phyloP scores from a whole-genome alignment of 495 filamentous ascomycete genomes.

The Elaphomyces granulatus region DNA sequence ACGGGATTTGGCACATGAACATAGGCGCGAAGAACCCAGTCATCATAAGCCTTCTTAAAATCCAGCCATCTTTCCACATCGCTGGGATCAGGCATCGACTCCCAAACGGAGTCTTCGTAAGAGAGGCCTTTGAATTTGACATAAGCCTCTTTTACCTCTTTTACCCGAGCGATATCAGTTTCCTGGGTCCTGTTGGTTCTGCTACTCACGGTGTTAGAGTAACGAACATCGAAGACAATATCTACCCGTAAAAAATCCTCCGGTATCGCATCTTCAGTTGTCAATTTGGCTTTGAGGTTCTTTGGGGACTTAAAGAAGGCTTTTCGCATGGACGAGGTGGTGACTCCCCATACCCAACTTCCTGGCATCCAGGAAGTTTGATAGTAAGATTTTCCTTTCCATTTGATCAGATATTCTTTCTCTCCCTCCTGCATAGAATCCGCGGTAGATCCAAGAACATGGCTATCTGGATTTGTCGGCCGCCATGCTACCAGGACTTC shows the following conservation, averaged over 20 bases:
- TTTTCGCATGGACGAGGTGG: constrained; percentile 44
- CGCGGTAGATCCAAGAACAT: constrained; percentile 23
- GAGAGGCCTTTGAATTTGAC: constrained; percentile 93
- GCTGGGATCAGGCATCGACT: constrained; percentile 55
- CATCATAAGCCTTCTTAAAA: constrained; percentile 67
- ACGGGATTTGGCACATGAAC: constrained; percentile 40
- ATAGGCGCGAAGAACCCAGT: constrained; percentile 65
- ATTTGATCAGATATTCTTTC: constrained; percentile 86
- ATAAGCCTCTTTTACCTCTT: constrained; percentile 51
- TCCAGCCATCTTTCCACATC: constrained; percentile 61
- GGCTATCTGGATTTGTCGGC: constrained; percentile 36
- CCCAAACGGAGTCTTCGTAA: constrained; percentile 88
- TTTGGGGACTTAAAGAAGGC: constrained; percentile 61
- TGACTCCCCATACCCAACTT: constrained; percentile 77
- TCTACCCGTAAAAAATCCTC: constrained; percentile 76
- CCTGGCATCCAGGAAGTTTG: constrained; percentile 75
- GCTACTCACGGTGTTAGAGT: constrained; percentile 28
- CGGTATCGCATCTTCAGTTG: constrained; percentile 62
- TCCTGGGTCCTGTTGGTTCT: constrained; percentile 36
- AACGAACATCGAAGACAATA: constrained; percentile 71
- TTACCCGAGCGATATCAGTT: constrained; percentile 51
- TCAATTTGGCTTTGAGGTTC: constrained; percentile 49
- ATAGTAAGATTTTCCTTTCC: constrained; percentile 63
- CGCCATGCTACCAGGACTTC: constrained; percentile 76
- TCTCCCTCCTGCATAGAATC: constrained; percentile 51